Evolutionary conservation across 78 protist species (phyloP), one percentile per base, ranked within the genome.

Genomic region (Dictyostelium citrinum): DNA sequence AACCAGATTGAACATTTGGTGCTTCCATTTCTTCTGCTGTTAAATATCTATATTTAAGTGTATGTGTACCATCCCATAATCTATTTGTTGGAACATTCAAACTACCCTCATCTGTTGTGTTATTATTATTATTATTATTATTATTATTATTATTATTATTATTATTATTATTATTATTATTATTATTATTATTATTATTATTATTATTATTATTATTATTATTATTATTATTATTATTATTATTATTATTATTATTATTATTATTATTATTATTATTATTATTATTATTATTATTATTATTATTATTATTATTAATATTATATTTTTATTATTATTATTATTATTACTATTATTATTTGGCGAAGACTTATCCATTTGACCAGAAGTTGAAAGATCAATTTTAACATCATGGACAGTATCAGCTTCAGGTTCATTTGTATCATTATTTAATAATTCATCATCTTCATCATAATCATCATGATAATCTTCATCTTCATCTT

Each of bases 321-420:
- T 49, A 49, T 49, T 49, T 9, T 49, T 10, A 49, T 49, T 49
- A 49, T 49, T 49, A 49, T 49, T 29, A 80, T 35, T 64, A 33
- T 22, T 33, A 71, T 70, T 71, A 49, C 12, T 49, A 16, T 16
- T 20, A 24, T 41, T 41, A 16, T 22, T 22, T 51, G 90, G 20
- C 9, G 74, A 41, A 12, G 64, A 55, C 5, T 55, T 55, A 16
- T 67, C 12, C 81, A 27, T 33, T 46, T 75, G 90, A 41, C 79
- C 79, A 45, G 85, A 75, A 31, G 55, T 46, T 12, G 84, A 78
- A 11, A 68, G 31, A 70, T 33, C 37, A 70, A 70, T 33, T 39
- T 88, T 88, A 61, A 88, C 93, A 78, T 88, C 93, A 77, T 90
- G 95, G 8, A 90, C 91, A 29, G 95, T 60, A 1, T 90, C 91